Conservation (phyloP, 768 basidiomycete genomes). For the Trametes elegans region DNA sequence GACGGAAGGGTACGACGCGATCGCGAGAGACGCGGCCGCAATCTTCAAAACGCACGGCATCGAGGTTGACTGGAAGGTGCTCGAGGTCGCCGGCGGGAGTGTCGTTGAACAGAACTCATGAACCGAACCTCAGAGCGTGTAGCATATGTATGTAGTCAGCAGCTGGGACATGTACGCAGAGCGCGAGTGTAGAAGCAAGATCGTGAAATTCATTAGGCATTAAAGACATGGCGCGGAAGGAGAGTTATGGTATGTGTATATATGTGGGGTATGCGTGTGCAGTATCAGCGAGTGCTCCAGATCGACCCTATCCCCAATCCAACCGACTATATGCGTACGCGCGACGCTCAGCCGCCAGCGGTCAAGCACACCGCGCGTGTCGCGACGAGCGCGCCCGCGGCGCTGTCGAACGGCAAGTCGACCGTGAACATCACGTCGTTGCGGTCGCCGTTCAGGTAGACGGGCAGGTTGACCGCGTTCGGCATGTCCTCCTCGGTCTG, state of each 20-base stretch:
- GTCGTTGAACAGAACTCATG: slow-evolving; percentile 21
- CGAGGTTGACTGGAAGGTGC: slow-evolving; percentile 87
- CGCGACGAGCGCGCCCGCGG: slow-evolving; percentile 67
- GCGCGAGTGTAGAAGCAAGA: background rate
- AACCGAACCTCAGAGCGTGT: too few relatives aligned
- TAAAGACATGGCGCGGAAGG: slow-evolving; percentile 9
- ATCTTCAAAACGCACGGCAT: slow-evolving; percentile 74
- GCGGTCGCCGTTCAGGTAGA: slow-evolving; percentile 89
- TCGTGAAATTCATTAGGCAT: slow-evolving; percentile 19
- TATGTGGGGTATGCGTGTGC: slow-evolving; percentile 2
- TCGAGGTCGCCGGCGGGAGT: slow-evolving; percentile 61
- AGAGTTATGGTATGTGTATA: slow-evolving; percentile 8
- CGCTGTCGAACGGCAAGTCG: slow-evolving; percentile 72
- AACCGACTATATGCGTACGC: background rate
- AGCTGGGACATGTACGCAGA: too few relatives aligned
- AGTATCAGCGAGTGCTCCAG: slow-evolving; percentile 14
- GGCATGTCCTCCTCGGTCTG: slow-evolving; percentile 44
- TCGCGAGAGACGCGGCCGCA: slow-evolving; percentile 75
- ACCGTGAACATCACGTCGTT: slow-evolving; percentile 91
- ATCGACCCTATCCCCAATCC: background rate
- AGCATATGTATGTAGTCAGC: too few relatives aligned
- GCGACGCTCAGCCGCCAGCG: slow-evolving; percentile 55
- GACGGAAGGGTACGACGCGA: slow-evolving; percentile 76
- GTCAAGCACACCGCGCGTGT: slow-evolving; percentile 91
- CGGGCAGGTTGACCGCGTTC: slow-evolving; percentile 74